Conservation (phyloP, 177 flowering plant species). For the Vitis hybrid region DNA sequence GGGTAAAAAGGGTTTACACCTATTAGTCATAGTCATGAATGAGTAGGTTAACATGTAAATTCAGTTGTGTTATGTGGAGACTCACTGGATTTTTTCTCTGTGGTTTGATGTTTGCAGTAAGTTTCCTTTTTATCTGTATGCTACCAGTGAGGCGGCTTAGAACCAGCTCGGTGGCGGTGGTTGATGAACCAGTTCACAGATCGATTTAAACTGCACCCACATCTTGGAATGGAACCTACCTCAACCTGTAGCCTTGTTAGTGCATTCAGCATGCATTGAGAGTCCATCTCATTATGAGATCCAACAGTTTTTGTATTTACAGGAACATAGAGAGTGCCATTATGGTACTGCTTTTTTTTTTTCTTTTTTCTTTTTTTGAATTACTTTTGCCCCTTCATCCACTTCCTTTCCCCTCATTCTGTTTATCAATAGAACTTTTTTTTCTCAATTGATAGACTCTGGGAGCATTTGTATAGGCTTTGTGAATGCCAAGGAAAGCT, state of each 20-base stretch:
- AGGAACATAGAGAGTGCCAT: neutral
- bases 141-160: too few relatives aligned
- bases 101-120: too few relatives aligned
- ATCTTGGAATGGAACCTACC: conserved; percentile 1
- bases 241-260: neutral
- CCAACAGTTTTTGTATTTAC: neutral
- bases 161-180: too few relatives aligned
- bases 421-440: neutral
- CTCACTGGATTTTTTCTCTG: too few relatives aligned
- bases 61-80: too few relatives aligned
- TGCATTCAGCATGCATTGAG: neutral
- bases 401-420: neutral
- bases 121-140: too few relatives aligned
- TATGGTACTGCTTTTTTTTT: neutral
- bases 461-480: conserved; percentile 9
- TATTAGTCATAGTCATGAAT: too few relatives aligned
- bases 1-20: too few relatives aligned
- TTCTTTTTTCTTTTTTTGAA: neutral
- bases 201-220: neutral
- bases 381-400: neutral
- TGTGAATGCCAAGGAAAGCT: conserved; percentile 1
- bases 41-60: too few relatives aligned
- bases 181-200: neutral
- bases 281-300: conserved; percentile 1
- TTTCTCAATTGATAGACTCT: neutral